Percentiles rank a stretch among this genome's conserved stretches.
These are phyloP conservation scores for Leptodontidium sp. DNA, from an alignment of 2,329 filamentous ascomycete genomes.

Conservation along the genomic window DNA sequence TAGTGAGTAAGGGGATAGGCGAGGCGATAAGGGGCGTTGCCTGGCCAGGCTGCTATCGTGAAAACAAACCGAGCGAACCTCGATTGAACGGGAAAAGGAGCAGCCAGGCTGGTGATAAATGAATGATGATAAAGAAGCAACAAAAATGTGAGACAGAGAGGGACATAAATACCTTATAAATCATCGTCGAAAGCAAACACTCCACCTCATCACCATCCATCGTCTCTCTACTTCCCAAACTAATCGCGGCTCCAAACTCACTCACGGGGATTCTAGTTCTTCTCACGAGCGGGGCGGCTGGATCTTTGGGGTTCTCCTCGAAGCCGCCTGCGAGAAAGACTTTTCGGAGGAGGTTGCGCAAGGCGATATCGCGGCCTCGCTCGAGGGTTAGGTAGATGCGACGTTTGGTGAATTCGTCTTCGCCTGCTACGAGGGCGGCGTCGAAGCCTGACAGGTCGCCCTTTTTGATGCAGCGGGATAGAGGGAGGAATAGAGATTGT, in stretches of 20 bases:
- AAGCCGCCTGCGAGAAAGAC: slow-evolving; percentile 88
- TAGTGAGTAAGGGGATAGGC: slow-evolving; percentile 8
- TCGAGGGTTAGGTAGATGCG: slow-evolving; percentile 96
- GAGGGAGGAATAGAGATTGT: slow-evolving; percentile 78
- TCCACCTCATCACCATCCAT: slow-evolving; percentile 94
- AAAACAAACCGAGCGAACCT: slow-evolving; percentile 12
- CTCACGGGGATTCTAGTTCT: slow-evolving; percentile 81
- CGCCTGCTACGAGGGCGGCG: slow-evolving; percentile 77
- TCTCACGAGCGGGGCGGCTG: slow-evolving; percentile 66
- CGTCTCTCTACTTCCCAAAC: slow-evolving; percentile 70
- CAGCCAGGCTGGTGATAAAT: background rate
- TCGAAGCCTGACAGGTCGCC: slow-evolving; percentile 89
- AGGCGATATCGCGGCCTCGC: slow-evolving; percentile 86
- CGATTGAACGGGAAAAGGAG: slow-evolving; percentile 6
- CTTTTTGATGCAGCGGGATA: slow-evolving; percentile 79
- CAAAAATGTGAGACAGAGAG: slow-evolving; percentile 14
- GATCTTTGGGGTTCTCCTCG: slow-evolving; percentile 74
- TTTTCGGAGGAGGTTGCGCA: slow-evolving; percentile 91
- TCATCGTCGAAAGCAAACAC: slow-evolving; percentile 93
- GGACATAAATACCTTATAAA: slow-evolving; percentile 81
- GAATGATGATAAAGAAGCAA: background rate
- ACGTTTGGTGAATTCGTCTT: slow-evolving; percentile 91
- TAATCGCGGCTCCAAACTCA: slow-evolving; percentile 87
- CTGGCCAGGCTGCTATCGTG: slow-evolving; percentile 22
- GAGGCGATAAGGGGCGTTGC: slow-evolving; percentile 27